Base-by-base conservation (phyloP, 352 stramenopile species). In the Globisporangium okanoganense region DNA sequence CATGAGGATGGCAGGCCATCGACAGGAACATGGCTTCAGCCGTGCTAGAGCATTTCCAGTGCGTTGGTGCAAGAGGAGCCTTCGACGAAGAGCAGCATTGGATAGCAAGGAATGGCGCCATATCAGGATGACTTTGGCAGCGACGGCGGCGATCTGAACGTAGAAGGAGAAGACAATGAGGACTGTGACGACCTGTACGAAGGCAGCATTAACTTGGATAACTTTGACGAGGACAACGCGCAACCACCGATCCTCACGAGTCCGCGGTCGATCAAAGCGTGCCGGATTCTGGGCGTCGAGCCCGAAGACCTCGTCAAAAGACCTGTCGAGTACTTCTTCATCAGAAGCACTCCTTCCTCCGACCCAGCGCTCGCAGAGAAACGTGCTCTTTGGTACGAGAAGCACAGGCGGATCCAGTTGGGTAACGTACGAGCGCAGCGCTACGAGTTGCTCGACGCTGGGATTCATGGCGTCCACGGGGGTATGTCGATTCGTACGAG, bases 231-330 rank as follows among this genome's bases (percentile, higher is more conserved):
- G 51, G 38, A 65, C 2, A 72, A 64, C 41, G 35, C 57, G 0
- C 62, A 58, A 50, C 52, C 68, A 24, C 70, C 74, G 13, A 76
- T 91, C 12, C 27, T 94, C 10, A 87, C 64, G 8, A 94, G 84
- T 27, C 84, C 84, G 12, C 78, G 79, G 22, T 92, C 84, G 0
- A 67, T 94, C 14, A 80, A 82, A 50, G 82, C 82, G 1, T 94
- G 85, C 59, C 68, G 73, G 1, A 90, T 91, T 78, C 66, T 92
- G 0, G 85, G 85, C 41, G 57, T 94, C 4, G 82, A 90, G 38
- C 76, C 79, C 0, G 67, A 85, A 1, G 81, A 92, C 33, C 72
- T 94, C 8, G 51, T 92, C 25, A 72, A 71, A 40, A 73, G 78
- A 29, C 63, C 82, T 25, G 49, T 84, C 14, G 72, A 82, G 43